These are phyloP conservation scores for Backusella tuberculispora DNA, from an alignment of 192 early-diverging fungal genomes.

Conservation along the genomic window DNA sequence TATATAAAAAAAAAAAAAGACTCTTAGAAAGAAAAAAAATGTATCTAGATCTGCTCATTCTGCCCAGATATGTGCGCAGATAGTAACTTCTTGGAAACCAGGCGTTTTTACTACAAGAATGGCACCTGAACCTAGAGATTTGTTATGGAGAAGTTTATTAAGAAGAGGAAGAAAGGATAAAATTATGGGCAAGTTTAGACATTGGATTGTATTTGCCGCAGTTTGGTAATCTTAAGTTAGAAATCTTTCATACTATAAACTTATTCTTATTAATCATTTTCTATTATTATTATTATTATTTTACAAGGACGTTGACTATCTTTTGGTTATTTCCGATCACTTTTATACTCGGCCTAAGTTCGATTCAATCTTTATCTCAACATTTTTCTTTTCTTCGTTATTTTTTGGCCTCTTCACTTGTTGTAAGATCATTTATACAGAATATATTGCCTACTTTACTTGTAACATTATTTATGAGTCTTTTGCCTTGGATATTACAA, in stretches of 20 bases:
- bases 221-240: constrained; percentile 23
- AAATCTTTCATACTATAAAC: background rate
- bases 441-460: constrained; percentile 64
- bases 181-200: constrained; percentile 49
- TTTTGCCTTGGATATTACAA: constrained; percentile 60
- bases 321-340: constrained; percentile 70
- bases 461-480: constrained; percentile 54
- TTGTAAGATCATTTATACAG: constrained; percentile 51
- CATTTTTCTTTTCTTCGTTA: constrained; percentile 50
- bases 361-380: constrained; percentile 51
- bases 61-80: constrained; percentile 61
- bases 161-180: constrained; percentile 47
- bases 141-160: constrained; percentile 62
- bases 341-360: constrained; percentile 59
- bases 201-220: constrained; percentile 48
- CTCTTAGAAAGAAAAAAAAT: background rate
- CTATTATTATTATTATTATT: background rate
- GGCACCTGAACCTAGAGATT: constrained; percentile 67
- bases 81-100: constrained; percentile 53
- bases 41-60: constrained; percentile 44
- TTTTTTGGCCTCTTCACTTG: constrained; percentile 46
- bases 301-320: constrained; percentile 56
- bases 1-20: background rate
- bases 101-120: constrained; percentile 52
- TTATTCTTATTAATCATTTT: background rate